Evolutionary conservation across 1,284 basidiomycete species (phyloP).

Genomic region (Agaricales sp.): DNA sequence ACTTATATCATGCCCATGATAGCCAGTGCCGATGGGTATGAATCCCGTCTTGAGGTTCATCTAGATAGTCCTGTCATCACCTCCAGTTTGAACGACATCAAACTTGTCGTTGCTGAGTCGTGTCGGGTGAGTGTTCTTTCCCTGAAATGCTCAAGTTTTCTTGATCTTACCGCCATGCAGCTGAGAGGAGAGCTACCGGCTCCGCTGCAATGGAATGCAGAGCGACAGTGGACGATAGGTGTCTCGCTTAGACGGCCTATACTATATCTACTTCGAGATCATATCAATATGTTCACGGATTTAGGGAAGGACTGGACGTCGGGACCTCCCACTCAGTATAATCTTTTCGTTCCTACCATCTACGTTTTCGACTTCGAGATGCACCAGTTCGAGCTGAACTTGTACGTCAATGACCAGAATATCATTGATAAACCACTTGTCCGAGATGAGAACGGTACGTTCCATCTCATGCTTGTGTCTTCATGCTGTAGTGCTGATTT

Average conservation of each 20-base stretch:
- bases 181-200: conserved; percentile 55
- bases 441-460: conserved; percentile 70
- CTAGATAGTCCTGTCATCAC: conserved; percentile 72
- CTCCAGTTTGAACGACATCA: conserved; percentile 82
- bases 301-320: conserved; percentile 83
- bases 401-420: conserved; percentile 93
- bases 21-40: conserved; percentile 62
- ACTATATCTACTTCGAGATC: conserved; percentile 78
- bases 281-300: conserved; percentile 87
- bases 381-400: conserved; percentile 65
- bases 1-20: conserved; percentile 79
- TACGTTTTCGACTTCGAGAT: conserved; percentile 68
- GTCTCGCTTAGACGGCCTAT: conserved; percentile 62
- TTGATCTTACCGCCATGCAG: conserved; percentile 23
- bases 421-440: conserved; percentile 83
- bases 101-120: conserved; percentile 64
- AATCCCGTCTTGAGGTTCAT: conserved; percentile 69
- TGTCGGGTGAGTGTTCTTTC: conserved; percentile 44
- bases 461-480: conserved; percentile 3
- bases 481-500: conserved; percentile 1
- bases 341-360: conserved; percentile 74
- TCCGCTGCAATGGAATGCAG: conserved; percentile 56
- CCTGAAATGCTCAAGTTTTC: background rate
- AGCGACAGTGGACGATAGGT: conserved; percentile 70
- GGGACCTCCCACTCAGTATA: conserved; percentile 68